Evolutionary conservation across 768 basidiomycete genomes (phyloP).

Genomic region (Pleurotus ostreatus): DNA sequence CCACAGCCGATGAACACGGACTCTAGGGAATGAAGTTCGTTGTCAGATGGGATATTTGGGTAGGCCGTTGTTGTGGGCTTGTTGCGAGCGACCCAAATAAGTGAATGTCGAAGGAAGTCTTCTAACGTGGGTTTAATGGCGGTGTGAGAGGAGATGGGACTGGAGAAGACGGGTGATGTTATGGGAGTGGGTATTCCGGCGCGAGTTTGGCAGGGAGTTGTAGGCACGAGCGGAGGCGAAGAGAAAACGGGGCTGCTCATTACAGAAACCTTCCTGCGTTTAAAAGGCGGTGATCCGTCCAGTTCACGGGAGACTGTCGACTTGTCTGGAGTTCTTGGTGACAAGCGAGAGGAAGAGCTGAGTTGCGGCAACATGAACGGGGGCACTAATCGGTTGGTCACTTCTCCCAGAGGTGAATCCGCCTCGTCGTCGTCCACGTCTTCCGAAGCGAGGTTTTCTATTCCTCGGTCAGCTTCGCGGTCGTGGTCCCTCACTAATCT

Average conservation of each 20-base stretch:
- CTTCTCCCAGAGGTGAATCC: not conserved
- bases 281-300: not conserved
- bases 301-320: too few species aligned
- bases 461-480: slow-evolving; percentile 2
- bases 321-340: too few species aligned
- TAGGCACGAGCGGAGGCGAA: not conserved
- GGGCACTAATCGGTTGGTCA: not conserved
- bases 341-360: too few species aligned
- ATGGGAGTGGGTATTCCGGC: not conserved
- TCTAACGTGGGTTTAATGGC: not conserved
- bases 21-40: slow-evolving; percentile 38
- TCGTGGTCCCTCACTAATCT: not conserved
- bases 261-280: not conserved
- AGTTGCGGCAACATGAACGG: too few species aligned
- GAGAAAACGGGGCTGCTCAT: not conserved
- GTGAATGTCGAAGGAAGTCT: not conserved
- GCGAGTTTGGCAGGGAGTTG: not conserved
- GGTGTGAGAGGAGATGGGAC: too few species aligned
- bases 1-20: slow-evolving; percentile 45
- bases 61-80: slow-evolving; percentile 4
- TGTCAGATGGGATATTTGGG: slow-evolving; percentile 21
- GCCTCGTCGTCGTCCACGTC: not conserved
- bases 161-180: not conserved
- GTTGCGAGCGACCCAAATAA: slow-evolving; percentile 8
- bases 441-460: not conserved